Conservation (phyloP, 306 rosid species). For the Calophaca sinica region DNA sequence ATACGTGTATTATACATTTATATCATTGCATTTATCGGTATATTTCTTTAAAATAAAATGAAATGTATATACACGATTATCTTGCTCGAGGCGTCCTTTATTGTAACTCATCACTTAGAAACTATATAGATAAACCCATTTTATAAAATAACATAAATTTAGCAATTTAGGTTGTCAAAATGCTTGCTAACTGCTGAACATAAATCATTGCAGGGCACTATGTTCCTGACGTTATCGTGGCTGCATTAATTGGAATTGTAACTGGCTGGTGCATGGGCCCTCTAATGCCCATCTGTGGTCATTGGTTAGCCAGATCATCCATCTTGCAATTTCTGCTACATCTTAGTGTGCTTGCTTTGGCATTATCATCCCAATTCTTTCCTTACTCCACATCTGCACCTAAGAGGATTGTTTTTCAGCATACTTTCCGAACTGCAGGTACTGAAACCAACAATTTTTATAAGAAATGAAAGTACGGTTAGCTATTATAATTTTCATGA, state of each 20-base stretch:
- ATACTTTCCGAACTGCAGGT: constrained; percentile 81
- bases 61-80: constrained; percentile 13
- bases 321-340: constrained; percentile 80
- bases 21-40: background rate
- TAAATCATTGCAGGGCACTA: constrained; percentile 67
- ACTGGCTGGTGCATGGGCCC: constrained; percentile 91
- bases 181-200: constrained; percentile 43
- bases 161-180: constrained; percentile 18
- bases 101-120: constrained; percentile 10
- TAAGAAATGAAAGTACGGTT: constrained; percentile 36
- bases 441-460: constrained; percentile 44
- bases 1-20: background rate
- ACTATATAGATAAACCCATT: background rate
- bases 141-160: constrained; percentile 13
- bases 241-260: constrained; percentile 73
- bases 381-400: constrained; percentile 89
- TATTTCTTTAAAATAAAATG: constrained; percentile 28
- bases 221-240: constrained; percentile 78
- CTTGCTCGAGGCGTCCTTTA: constrained; percentile 32
- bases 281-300: constrained; percentile 79
- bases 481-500: constrained; percentile 31
- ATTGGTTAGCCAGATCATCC: constrained; percentile 84
- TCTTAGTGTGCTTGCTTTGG: constrained; percentile 74
- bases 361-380: constrained; percentile 89
- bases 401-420: constrained; percentile 87